Base-by-base conservation (phyloP, 495 filamentous ascomycete species). In the Podospora tetraspora region DNA sequence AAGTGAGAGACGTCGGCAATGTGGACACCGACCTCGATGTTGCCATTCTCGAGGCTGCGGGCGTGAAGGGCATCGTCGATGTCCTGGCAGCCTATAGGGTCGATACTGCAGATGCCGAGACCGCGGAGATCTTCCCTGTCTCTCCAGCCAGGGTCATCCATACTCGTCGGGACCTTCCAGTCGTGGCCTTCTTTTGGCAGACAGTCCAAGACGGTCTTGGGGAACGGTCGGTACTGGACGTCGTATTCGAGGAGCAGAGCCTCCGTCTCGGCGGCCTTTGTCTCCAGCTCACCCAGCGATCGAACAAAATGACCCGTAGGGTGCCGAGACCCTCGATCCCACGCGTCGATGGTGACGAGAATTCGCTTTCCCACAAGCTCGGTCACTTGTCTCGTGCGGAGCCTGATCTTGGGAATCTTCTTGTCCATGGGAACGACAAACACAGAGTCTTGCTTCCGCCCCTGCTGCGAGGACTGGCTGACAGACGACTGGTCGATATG, bases 1-100 rank as follows among this genome's bases (percentile, higher is more conserved):
- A 98, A 98, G 76, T 99, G 92, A 19, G 96, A 97, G 22, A 99
- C 95, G 74, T 99, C 95, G 58, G 95, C 95, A 76, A 99, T 99
- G 75, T 99, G 96, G n/a, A 99, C 95, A 65, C 95, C 95, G 13
- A 98, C 92, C 80, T 98, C 92, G 70, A 89, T 92, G 76, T 99
- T 98, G 25, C 96, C 95, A 73, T 97, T 98, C 2, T 92, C 91
- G 56, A 99, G 80, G 37, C 82, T 83, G 37, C 88, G 84, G 16
- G 95, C 93, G 75, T 99, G 95, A 19, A 99, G 87, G 12, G 95
- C 95, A 81, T 99, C 95, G 72, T 99, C 95, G 68, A 99, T 99
- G 82, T 99, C 95, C 72, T 97, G 93, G 80, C 95, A 99, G 1
- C 93, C 93, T 9, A 92, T 87, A 32, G 95, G 95, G 76, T 99